Conservation (phyloP, 768 basidiomycete genomes). For the Agaricus blazei region DNA sequence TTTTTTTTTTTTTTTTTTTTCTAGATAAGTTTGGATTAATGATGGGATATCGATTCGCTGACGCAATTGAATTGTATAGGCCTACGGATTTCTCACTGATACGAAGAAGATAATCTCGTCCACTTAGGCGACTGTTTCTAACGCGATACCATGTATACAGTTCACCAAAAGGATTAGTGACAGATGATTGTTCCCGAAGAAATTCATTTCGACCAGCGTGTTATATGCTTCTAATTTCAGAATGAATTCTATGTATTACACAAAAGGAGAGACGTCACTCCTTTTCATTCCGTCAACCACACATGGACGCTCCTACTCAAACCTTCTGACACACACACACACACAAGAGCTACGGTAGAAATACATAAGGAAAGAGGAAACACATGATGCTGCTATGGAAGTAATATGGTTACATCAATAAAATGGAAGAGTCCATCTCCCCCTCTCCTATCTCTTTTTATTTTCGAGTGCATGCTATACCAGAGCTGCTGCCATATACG, state of each 20-base stretch:
- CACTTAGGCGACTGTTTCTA: constrained; percentile 8
- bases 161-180: no score
- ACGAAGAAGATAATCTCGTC: constrained; percentile 24
- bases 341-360: background rate
- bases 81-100: constrained; percentile 49
- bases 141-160: no score
- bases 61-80: constrained; percentile 22
- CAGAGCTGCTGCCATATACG: background rate
- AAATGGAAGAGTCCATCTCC: background rate
- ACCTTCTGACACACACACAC: background rate
- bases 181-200: background rate
- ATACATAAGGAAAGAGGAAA: constrained; percentile 4
- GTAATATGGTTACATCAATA: constrained; percentile 5
- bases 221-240: background rate
- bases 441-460: no score
- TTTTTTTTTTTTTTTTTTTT: no score
- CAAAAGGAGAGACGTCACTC: no score
- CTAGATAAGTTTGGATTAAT: no score
- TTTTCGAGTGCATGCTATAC: background rate
- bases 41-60: constrained; percentile 8
- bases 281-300: background rate
- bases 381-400: background rate
- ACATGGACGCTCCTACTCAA: background rate
- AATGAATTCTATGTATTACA: background rate
- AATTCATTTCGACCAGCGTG: no score